These are phyloP conservation scores for Ilyonectria mors-panacis DNA, from an alignment of 2,329 filamentous ascomycete species.

Conservation along the genomic window DNA sequence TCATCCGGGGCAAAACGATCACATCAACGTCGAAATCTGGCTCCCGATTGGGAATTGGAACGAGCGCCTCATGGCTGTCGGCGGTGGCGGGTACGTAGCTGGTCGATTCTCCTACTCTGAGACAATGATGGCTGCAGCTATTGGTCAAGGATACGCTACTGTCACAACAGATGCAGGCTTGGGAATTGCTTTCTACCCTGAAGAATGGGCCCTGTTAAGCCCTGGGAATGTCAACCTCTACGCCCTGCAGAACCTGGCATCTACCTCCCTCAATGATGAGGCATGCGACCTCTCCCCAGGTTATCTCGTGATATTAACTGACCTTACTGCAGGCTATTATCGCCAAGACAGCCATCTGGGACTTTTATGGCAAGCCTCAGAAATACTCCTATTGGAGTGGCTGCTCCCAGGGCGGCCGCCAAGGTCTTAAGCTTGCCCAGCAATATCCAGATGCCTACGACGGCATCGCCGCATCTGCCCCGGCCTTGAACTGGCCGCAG, in stretches of 20 bases:
- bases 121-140: conserved; percentile 22
- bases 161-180: conserved; percentile 34
- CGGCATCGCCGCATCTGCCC: conserved; percentile 32
- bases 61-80: conserved; percentile 28
- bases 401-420: conserved; percentile 37
- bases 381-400: conserved; percentile 39
- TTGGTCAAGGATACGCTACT: conserved; percentile 36
- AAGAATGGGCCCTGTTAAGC: conserved; percentile 27
- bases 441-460: conserved; percentile 36
- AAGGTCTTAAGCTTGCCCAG: conserved; percentile 32
- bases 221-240: conserved; percentile 36
- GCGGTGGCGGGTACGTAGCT: conserved; percentile 31
- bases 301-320: not conserved
- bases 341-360: conserved; percentile 20
- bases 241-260: conserved; percentile 32
- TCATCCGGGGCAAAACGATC: conserved; percentile 32
- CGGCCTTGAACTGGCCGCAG: conserved; percentile 26
- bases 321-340: conserved; percentile 17
- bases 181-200: conserved; percentile 2
- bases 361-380: conserved; percentile 25
- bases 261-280: conserved; percentile 30
- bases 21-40: conserved; percentile 31
- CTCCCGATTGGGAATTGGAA: conserved; percentile 29
- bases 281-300: not conserved
- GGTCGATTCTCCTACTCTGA: conserved; percentile 24